Base-by-base conservation (phyloP, 139 green algal species). In the Chlamydomonas asymmetrica region DNA sequence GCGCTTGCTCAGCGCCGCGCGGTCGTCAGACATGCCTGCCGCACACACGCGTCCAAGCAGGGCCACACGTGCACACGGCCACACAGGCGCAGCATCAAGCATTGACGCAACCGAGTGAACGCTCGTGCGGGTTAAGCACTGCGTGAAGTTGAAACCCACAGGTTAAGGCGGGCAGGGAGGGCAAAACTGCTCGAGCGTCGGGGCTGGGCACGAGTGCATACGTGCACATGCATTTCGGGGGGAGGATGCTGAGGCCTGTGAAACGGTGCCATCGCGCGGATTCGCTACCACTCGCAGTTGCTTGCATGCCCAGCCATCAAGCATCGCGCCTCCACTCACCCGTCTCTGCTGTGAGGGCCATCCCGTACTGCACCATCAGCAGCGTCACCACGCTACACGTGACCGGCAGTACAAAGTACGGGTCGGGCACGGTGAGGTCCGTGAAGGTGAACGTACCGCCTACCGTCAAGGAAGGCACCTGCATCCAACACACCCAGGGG, bases 391-490 rank as follows among this genome's bases (percentile, higher is more conserved):
- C 25, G 9, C 75, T 75, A n/a, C 88, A 88, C 22, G 94, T 63
- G 27, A 94, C 74, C 31, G 94, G 94, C 50, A 98, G 77, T 31
- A 78, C 73, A 37, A 91, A 96, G 48, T 78, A 88, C 0, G 94
- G 85, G 85, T 98, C 94, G 9, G 89, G 59, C 7, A 84, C 34
- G 0, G 94, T 94, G 4, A 98, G 86, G 88, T 98, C 87, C 0
- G 65, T 79, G 80, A 97, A 97, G 94, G 91, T 97, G 1, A 93
- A 45, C 20, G 76, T 63, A 57, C 94, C 93, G 35, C 91, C 94
- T 10, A 80, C 43, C 20, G 80, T 85, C 45, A 96, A 73, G 0
- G 88, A 92, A 9, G 90, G 90, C 18, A 96, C 80, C 88, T 92
- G 77, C 72, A 49, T 48, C 5, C 5, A 27, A 56, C 35, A 57